These are phyloP conservation scores for Metschnikowia similis DNA, from an alignment of 805 yeast genomes.

Conservation along the genomic window DNA sequence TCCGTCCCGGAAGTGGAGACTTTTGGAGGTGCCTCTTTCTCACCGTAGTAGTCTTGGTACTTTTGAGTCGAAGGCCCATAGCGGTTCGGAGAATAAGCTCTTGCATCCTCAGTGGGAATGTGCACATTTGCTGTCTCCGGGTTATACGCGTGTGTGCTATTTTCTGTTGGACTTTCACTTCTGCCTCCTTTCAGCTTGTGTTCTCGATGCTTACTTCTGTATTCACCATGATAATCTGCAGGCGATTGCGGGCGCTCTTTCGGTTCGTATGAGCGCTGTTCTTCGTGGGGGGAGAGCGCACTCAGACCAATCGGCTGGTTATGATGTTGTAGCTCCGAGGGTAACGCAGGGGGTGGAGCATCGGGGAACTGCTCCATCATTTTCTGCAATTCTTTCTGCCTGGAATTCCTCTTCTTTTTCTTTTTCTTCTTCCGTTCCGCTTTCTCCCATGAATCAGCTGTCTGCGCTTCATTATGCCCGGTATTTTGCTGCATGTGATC, in stretches of 20 bases:
- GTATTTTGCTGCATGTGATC: background rate
- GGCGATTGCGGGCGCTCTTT: background rate
- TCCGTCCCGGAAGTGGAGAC: background rate
- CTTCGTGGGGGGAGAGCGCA: background rate
- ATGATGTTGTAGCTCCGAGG: background rate
- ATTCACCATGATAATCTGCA: background rate
- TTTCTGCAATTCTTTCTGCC: constrained; percentile 3
- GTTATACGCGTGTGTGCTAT: background rate
- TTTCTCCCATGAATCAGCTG: background rate
- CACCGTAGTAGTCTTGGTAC: background rate
- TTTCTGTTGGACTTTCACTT: background rate
- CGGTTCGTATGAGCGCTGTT: background rate
- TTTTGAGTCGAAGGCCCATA: background rate
- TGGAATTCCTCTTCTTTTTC: constrained; percentile 14
- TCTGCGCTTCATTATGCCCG: background rate
- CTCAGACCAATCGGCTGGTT: background rate
- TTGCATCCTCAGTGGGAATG: background rate
- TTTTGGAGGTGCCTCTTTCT: background rate
- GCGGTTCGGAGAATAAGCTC: background rate
- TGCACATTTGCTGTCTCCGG: background rate
- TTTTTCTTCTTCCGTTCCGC: constrained; percentile 7
- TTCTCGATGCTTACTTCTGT: background rate
- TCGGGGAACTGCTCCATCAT: constrained; percentile 14
- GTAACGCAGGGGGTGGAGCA: constrained; percentile 18
- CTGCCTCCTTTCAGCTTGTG: background rate